Percentiles rank a stretch among this genome's conserved stretches.
These are phyloP conservation scores for Ceratonia siliqua DNA, from an alignment of 306 rosid genomes.

Conservation along the genomic window DNA sequence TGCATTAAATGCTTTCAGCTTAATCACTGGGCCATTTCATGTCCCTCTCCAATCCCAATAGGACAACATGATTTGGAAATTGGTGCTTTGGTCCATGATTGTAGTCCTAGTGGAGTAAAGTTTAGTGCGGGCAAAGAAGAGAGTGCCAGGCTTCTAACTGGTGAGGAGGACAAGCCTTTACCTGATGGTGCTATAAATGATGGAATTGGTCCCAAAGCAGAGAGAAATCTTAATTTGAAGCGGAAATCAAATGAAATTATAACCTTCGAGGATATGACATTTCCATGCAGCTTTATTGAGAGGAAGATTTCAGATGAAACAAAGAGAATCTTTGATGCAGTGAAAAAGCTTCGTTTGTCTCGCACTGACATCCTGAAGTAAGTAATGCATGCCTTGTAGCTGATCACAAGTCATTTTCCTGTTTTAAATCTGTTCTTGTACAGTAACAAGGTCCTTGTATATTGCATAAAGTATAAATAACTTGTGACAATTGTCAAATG, in stretches of 20 bases:
- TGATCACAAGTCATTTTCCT: constrained; percentile 23
- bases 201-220: constrained; percentile 33
- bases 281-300: constrained; percentile 39
- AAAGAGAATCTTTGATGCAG: constrained; percentile 53
- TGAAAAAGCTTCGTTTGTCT: constrained; percentile 72
- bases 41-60: constrained; percentile 48
- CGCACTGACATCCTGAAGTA: constrained; percentile 80
- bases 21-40: constrained; percentile 77
- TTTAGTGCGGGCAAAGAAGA: constrained; percentile 34
- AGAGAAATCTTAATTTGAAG: constrained; percentile 41
- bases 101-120: constrained; percentile 33
- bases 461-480: neutral
- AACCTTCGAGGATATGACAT: constrained; percentile 29
- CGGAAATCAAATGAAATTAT: constrained; percentile 34
- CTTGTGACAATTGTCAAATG: constrained; percentile 9
- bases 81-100: constrained; percentile 31
- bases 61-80: constrained; percentile 40
- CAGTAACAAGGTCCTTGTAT: neutral
- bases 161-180: constrained; percentile 30
- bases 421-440: constrained; percentile 11
- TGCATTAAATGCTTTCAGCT: constrained; percentile 60
- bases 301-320: constrained; percentile 46
- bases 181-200: constrained; percentile 31
- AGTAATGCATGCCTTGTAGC: constrained; percentile 40
- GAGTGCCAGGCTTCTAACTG: constrained; percentile 36